Evolutionary conservation across 768 basidiomycete species (phyloP).

Genomic region (Calvatia gigantea): DNA sequence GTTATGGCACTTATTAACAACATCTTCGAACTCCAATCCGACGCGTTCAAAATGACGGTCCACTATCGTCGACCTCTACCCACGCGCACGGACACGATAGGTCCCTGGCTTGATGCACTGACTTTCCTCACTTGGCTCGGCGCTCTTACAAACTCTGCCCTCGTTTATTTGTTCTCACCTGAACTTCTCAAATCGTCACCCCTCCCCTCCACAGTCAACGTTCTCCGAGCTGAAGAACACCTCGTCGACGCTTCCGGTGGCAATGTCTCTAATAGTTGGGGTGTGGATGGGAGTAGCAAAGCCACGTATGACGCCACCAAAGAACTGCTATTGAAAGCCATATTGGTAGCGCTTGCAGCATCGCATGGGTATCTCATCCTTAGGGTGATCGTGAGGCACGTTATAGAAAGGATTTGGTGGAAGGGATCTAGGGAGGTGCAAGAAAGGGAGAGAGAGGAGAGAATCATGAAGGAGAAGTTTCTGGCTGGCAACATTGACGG

Average conservation of each 20-base stretch:
- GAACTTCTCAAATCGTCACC: conserved; percentile 7
- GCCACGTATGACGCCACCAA: conserved; percentile 34
- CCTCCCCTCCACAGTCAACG: conserved; percentile 16
- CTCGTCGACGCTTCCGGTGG: conserved; percentile 18
- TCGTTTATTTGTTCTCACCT: conserved; percentile 82
- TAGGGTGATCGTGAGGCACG: conserved; percentile 56
- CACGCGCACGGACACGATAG: conserved; percentile 84
- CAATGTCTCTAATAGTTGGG: conserved; percentile 13
- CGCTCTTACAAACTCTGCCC: conserved; percentile 82
- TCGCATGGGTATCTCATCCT: conserved; percentile 82
- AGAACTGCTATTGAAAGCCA: conserved; percentile 56
- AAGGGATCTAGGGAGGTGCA: conserved; percentile 64
- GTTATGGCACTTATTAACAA: conserved; percentile 91
- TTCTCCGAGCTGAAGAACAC: conserved; percentile 18
- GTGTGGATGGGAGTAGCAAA: conserved; percentile 19
- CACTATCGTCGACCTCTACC: conserved; percentile 86
- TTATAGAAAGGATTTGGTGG: conserved; percentile 80
- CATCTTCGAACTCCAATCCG: conserved; percentile 84
- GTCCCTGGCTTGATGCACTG: conserved; percentile 90
- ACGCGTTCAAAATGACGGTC: conserved; percentile 92
- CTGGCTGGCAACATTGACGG: conserved; percentile 20
- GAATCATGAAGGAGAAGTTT: conserved; percentile 38
- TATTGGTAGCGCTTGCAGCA: conserved; percentile 75
- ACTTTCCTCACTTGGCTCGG: conserved; percentile 88
- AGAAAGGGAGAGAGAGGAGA: conserved; percentile 52